Conservation (phyloP, 2,329 filamentous ascomycete species). For the Cladosporium sp. region DNA sequence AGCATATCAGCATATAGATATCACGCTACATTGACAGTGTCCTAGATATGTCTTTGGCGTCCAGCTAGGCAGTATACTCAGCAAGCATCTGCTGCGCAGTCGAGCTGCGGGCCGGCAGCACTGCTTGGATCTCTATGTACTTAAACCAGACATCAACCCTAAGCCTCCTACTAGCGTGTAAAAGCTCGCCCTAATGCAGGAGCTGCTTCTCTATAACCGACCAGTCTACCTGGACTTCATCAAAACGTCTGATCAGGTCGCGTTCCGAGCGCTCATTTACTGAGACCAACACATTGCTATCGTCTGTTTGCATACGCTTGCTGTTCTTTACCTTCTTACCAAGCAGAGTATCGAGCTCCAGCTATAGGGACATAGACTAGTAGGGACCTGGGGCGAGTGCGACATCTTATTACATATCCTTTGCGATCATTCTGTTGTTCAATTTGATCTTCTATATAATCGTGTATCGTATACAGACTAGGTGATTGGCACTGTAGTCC, state of each 20-base stretch:
- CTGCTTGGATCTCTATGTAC: background rate
- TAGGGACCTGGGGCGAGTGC: background rate
- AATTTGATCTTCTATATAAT: background rate
- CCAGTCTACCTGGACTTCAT: background rate
- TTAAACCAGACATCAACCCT: background rate
- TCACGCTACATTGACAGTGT: background rate
- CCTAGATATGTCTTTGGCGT: background rate
- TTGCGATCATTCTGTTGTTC: background rate
- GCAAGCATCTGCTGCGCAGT: background rate
- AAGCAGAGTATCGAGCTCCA: background rate
- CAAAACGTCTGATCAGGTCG: background rate
- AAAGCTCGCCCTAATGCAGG: background rate
- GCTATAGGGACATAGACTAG: background rate
- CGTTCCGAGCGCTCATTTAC: constrained; percentile 1
- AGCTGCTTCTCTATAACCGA: background rate
- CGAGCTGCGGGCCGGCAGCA: background rate
- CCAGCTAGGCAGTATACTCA: background rate
- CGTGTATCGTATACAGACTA: constrained; percentile 1
- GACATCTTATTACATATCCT: background rate
- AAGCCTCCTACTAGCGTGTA: background rate
- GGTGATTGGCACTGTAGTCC: background rate
- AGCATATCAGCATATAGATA: background rate
- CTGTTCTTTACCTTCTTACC: background rate
- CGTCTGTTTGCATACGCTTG: background rate
- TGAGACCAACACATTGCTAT: background rate